A percentile compares a stretch with the other conserved stretches of the same genome.
Evolutionary conservation across 169 alveolate genomes (phyloP).

Genomic region (Plasmodium relictum): DNA sequence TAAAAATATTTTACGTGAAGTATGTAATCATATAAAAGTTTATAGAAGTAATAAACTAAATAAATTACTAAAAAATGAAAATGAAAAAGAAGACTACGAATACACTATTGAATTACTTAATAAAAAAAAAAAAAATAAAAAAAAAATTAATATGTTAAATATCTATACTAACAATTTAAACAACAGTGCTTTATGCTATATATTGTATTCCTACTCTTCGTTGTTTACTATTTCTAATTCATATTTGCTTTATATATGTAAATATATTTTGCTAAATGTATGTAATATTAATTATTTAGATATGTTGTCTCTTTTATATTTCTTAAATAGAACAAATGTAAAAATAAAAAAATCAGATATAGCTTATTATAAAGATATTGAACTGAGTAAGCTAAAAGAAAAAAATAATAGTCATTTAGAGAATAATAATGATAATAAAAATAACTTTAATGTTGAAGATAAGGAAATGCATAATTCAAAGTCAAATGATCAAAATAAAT

Average conservation of each 20-base stretch:
- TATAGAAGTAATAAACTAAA: constrained; percentile 32
- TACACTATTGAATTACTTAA: constrained; percentile 43
- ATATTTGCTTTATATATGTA: constrained; percentile 44
- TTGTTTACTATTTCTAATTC: constrained; percentile 21
- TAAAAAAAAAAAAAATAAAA: constrained; percentile 15
- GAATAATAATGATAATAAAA: background rate
- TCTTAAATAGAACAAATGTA: constrained; percentile 11
- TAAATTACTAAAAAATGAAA: constrained; percentile 17
- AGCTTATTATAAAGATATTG: background rate
- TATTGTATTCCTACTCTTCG: constrained; percentile 46
- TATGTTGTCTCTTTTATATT: constrained; percentile 43
- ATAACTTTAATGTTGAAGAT: background rate
- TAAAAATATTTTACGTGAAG: constrained; percentile 40
- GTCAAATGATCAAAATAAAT: too few relatives aligned
- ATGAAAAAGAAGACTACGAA: constrained; percentile 25
- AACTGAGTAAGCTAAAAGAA: background rate
- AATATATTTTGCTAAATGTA: constrained; percentile 40
- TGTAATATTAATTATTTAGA: constrained; percentile 31
- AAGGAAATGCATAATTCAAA: too few relatives aligned
- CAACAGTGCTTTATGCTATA: constrained; percentile 41
- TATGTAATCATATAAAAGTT: constrained; percentile 54
- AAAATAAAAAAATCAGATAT: constrained; percentile 17
- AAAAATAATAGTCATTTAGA: background rate
- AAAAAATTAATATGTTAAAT: constrained; percentile 44
- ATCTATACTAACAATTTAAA: constrained; percentile 33